Conservation (phyloP, 768 basidiomycete species). For the Psilocybe subaeruginosa region DNA sequence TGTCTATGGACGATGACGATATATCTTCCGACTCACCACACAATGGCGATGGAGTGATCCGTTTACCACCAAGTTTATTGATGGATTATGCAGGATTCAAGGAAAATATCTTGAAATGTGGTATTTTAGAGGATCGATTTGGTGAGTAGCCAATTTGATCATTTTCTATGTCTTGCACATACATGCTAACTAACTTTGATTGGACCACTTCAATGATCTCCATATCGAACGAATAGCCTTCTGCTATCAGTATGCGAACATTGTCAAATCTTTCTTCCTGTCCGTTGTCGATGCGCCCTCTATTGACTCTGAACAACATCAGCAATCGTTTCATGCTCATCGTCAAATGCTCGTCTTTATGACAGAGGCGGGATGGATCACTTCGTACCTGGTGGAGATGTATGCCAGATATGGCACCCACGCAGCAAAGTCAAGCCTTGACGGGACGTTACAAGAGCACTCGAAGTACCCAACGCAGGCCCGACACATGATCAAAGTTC, state of each 20-base stretch:
- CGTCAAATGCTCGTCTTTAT: not conserved
- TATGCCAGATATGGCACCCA: not conserved
- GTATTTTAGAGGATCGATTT: not conserved
- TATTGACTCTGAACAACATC: not conserved
- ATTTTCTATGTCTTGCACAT: not conserved
- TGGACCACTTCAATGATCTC: too few species aligned
- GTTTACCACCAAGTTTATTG: not conserved
- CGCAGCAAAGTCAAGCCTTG: not conserved
- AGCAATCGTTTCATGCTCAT: not conserved
- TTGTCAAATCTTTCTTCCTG: not conserved
- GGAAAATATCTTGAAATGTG: not conserved
- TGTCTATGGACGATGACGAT: not conserved
- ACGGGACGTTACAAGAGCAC: too few species aligned
- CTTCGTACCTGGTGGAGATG: not conserved
- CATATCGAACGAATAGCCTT: not conserved
- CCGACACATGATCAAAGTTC: not conserved
- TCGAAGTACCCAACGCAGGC: not conserved
- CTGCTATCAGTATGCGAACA: not conserved
- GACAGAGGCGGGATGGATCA: conserved; percentile 2
- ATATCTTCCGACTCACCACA: not conserved
- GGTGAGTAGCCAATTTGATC: not conserved
- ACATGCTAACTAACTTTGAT: not conserved
- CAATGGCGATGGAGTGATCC: too few species aligned
- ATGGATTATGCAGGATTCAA: conserved; percentile 1
- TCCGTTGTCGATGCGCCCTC: not conserved